These are phyloP conservation scores for Piper betle DNA, from an alignment of 164 flowering plant species.

Conservation along the genomic window DNA sequence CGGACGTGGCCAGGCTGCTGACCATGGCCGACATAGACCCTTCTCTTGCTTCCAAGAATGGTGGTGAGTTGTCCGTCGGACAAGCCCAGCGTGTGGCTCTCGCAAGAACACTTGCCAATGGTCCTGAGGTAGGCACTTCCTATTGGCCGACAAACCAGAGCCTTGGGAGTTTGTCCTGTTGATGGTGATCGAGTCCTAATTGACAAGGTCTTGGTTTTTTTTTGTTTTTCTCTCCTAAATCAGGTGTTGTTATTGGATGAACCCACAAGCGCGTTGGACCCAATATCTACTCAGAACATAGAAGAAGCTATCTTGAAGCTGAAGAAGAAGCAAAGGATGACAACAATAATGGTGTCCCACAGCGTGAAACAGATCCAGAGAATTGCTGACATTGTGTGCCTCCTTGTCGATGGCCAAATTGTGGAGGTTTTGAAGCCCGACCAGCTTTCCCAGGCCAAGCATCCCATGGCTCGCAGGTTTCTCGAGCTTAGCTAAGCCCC, in stretches of 20 bases:
- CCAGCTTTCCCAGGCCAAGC: constrained; percentile 16
- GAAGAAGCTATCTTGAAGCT: constrained; percentile 18
- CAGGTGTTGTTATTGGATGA: constrained; percentile 24
- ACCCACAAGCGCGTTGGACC: constrained; percentile 25
- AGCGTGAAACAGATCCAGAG: constrained; percentile 24
- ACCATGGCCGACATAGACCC: constrained; percentile 16
- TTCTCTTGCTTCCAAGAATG: constrained; percentile 12
- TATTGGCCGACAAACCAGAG: neutral
- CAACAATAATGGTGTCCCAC: constrained; percentile 20
- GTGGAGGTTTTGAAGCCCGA: constrained; percentile 19
- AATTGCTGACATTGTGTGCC: constrained; percentile 22
- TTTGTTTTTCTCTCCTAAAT: neutral
- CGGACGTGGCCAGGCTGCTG: constrained; percentile 15
- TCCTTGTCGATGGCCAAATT: constrained; percentile 19
- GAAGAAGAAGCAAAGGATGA: constrained; percentile 12
- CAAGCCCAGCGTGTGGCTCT: constrained; percentile 28
- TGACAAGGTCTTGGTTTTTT: too few species aligned
- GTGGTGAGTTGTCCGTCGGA: constrained; percentile 19
- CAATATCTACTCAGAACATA: constrained; percentile 23
- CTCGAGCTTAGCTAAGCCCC: constrained; percentile 22
- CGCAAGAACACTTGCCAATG: constrained; percentile 26
- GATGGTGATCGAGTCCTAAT: neutral
- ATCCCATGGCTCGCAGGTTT: constrained; percentile 19
- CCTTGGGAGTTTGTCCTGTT: too few species aligned
- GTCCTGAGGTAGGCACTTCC: constrained; percentile 15